phyloP scores from a whole-genome alignment of 73 alveolate genomes.

The Paramecium sonneborni region DNA sequence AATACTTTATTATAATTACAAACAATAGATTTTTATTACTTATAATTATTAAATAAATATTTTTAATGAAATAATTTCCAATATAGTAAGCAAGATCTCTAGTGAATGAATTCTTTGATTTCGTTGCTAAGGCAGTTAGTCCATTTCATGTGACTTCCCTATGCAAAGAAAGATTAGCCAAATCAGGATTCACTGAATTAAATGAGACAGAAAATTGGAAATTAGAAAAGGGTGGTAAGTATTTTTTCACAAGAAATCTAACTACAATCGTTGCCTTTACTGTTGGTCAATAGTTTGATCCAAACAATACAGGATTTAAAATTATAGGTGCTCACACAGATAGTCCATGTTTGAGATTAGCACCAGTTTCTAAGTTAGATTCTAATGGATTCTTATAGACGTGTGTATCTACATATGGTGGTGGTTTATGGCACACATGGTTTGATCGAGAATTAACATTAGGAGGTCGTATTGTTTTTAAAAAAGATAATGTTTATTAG shows the following conservation, averaged over 20 bases:
- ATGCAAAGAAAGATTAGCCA: slow-evolving; percentile 82
- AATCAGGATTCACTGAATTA: slow-evolving; percentile 86
- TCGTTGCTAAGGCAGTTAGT: slow-evolving; percentile 78
- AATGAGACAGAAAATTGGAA: slow-evolving; percentile 92
- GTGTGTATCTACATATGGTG: slow-evolving; percentile 95
- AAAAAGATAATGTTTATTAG: slow-evolving; percentile 78
- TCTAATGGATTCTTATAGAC: slow-evolving; percentile 88
- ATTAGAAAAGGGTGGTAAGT: slow-evolving; percentile 89
- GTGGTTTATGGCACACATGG: slow-evolving; percentile 99
- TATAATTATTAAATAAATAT: not conserved
- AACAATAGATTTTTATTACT: not conserved
- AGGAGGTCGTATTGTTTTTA: slow-evolving; percentile 94
- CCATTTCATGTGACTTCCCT: slow-evolving; percentile 93
- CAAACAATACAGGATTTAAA: slow-evolving; percentile 81
- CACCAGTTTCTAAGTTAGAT: slow-evolving; percentile 89
- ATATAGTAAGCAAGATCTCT: slow-evolving; percentile 70
- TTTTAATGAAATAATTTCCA: slow-evolving; percentile 37
- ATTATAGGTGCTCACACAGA: slow-evolving; percentile 98
- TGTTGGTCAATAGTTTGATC: slow-evolving; percentile 82
- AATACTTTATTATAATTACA: not conserved
- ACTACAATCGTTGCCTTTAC: slow-evolving; percentile 95
- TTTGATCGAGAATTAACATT: slow-evolving; percentile 97
- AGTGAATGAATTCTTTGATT: slow-evolving; percentile 73
- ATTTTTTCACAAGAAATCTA: slow-evolving; percentile 91
- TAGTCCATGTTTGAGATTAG: slow-evolving; percentile 96